Evolutionary conservation across 176 grass and related monocot genomes (phyloP).

Genomic region (Rhynchospora tenuis): DNA sequence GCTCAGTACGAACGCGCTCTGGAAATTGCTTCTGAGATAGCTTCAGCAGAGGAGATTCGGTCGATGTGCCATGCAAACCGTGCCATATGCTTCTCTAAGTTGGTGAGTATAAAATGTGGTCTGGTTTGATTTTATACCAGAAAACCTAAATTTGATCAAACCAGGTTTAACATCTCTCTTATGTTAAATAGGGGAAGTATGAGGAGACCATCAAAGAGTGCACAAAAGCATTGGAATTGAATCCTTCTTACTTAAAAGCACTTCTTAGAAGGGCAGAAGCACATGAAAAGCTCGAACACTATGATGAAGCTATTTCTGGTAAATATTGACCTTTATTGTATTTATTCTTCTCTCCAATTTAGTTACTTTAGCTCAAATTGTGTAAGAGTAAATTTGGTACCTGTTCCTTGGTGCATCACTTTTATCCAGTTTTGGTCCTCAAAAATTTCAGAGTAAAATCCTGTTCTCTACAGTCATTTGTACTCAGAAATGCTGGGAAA

Average conservation of each 20-base stretch:
- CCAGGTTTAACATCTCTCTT: neutral
- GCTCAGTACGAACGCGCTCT: constrained; percentile 55
- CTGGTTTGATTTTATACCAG: neutral
- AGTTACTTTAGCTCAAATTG: neutral
- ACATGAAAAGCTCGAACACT: constrained; percentile 92
- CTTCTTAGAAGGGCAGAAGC: constrained; percentile 85
- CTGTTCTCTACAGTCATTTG: neutral
- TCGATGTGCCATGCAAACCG: constrained; percentile 80
- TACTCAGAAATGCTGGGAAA: neutral
- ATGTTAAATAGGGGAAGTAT: constrained; percentile 49
- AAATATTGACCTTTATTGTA: constrained; percentile 14
- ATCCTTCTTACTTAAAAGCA: constrained; percentile 81
- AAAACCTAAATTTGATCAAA: neutral
- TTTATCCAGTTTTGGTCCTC: neutral
- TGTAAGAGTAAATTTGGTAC: neutral
- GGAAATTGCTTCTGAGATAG: constrained; percentile 71
- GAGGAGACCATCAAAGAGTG: constrained; percentile 85
- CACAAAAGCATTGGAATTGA: constrained; percentile 92
- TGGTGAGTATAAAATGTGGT: constrained; percentile 41
- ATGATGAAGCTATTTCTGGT: constrained; percentile 95
- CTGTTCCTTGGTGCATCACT: neutral
- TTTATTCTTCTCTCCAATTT: neutral
- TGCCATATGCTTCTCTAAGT: constrained; percentile 81
- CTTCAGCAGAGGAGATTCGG: constrained; percentile 57
- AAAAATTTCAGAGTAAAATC: neutral